Conservation (phyloP, 441 rosid species). For the Gossypium schwendimanii region DNA sequence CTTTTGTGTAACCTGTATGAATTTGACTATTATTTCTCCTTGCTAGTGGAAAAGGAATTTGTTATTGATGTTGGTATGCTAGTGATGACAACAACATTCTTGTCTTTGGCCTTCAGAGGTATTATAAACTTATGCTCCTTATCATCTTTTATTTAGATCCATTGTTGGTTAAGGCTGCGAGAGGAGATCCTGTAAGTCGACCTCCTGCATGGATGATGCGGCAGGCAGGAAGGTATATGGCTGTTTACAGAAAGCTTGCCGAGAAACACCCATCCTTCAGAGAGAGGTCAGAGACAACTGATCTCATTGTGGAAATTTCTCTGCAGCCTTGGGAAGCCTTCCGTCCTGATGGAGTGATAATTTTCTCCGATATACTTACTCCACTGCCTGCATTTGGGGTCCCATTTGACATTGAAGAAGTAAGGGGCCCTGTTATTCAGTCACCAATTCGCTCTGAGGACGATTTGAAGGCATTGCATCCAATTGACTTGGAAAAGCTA, state of each 20-base stretch:
- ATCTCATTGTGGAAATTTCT: constrained; percentile 85
- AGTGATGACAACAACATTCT: neutral
- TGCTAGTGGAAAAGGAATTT: neutral
- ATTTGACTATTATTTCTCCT: neutral
- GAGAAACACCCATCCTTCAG: constrained; percentile 89
- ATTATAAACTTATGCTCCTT: neutral
- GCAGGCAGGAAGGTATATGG: constrained; percentile 97
- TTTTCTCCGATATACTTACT: constrained; percentile 93
- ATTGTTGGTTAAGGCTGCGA: constrained; percentile 83
- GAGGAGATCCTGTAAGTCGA: constrained; percentile 62
- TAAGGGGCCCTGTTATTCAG: constrained; percentile 73
- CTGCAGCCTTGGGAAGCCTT: constrained; percentile 97
- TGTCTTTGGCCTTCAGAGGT: neutral
- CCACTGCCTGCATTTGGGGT: constrained; percentile 94
- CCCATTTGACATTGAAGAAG: constrained; percentile 89
- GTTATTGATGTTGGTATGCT: neutral
- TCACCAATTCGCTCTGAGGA: constrained; percentile 73
- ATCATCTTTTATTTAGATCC: constrained; percentile 47
- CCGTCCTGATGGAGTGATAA: constrained; percentile 83
- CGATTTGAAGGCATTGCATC: constrained; percentile 58
- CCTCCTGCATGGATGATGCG: constrained; percentile 99
- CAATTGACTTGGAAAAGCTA: constrained; percentile 66
- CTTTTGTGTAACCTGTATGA: neutral
- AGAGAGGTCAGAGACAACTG: constrained; percentile 88
- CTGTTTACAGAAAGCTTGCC: constrained; percentile 87